Base-by-base conservation (phyloP, 352 stramenopile genomes). In the Phytopythium aichiense region DNA sequence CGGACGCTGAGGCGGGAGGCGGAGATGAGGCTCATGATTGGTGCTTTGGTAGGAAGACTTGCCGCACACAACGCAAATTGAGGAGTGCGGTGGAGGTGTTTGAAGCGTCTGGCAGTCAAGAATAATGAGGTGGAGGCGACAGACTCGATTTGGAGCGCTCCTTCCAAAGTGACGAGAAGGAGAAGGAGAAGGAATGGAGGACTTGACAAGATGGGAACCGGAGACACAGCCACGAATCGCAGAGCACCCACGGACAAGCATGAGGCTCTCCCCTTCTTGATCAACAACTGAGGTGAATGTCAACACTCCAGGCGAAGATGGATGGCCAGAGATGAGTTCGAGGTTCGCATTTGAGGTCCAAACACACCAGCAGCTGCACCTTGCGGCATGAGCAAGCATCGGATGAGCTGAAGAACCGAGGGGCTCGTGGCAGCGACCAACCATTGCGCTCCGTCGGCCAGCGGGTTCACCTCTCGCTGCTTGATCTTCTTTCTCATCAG, bases 391-490 rank as follows among this genome's bases (percentile, higher is more conserved):
- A 50, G 43, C 43, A 30, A 31, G 20, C 22, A 16, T 30, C 20
- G 20, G 43, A 18, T 13, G 12, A 15, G 22, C 6, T 13, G 43
- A 6, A 22, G n/a, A 30, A 35, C 13, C 49, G 5, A 55, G 49
- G 22, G 46, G 49, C 49, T 55, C 49, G 49, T 55, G 49, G 15
- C 49, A 22, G 9, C 49, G 18, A 15, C 49, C 49, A 55, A 55
- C 49, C 49, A 38, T 1, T 13, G 49, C 13, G 8, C 49, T 16
- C 43, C 43, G n/a, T 16, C 22, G n/a, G 12, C 11, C 6, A 22
- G 15, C 9, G 13, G 2, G 48, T 12, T 54, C 48, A 33, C 6
- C 23, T 38, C 30, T n/a, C 23, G 23, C 49, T 23, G 2, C 49
- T 40, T 40, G 35, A 55, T 53, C 49, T 55, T 25, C 7, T n/a